These are phyloP conservation scores for Coemansia sp. DNA, from an alignment of 192 early-diverging fungal genomes.

Conservation along the genomic window DNA sequence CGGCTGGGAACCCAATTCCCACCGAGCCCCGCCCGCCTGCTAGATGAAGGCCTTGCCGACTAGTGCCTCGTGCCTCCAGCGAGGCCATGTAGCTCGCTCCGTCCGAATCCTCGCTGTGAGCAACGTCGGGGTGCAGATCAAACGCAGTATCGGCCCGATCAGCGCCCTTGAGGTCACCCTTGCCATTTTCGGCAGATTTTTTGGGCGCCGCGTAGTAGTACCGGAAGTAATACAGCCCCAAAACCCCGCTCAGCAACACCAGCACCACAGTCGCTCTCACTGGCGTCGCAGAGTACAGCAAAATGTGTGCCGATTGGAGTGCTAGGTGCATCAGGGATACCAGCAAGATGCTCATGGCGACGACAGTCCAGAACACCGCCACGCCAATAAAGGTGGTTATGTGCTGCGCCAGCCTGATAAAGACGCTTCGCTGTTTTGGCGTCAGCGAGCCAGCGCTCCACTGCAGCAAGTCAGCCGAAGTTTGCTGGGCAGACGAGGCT, in stretches of 20 bases:
- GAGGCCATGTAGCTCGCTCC: constrained; percentile 31
- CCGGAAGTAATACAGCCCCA: constrained; percentile 41
- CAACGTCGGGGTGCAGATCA: constrained; percentile 47
- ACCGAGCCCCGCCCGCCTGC: background rate
- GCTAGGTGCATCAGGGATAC: constrained; percentile 15
- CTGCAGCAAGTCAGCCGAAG: background rate
- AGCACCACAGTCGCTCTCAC: background rate
- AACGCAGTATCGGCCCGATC: constrained; percentile 18
- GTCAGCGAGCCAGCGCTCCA: constrained; percentile 1
- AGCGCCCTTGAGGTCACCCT: constrained; percentile 8
- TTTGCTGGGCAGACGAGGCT: background rate
- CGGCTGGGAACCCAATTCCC: constrained; percentile 38
- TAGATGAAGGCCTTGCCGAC: background rate
- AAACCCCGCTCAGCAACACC: constrained; percentile 4
- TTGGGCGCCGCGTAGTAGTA: constrained; percentile 40
- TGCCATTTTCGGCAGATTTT: constrained; percentile 8
- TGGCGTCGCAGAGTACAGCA: constrained; percentile 27
- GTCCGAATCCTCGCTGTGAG: constrained; percentile 29
- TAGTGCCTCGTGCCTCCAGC: constrained; percentile 28
- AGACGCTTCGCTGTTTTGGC: background rate
- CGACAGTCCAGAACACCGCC: constrained; percentile 2
- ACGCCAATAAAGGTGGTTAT: constrained; percentile 1
- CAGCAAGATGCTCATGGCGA: constrained; percentile 15
- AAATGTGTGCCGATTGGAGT: background rate
- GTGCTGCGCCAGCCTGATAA: background rate